These are phyloP conservation scores for Fagus sylvatica DNA, from an alignment of 306 rosid genomes.

Conservation along the genomic window DNA sequence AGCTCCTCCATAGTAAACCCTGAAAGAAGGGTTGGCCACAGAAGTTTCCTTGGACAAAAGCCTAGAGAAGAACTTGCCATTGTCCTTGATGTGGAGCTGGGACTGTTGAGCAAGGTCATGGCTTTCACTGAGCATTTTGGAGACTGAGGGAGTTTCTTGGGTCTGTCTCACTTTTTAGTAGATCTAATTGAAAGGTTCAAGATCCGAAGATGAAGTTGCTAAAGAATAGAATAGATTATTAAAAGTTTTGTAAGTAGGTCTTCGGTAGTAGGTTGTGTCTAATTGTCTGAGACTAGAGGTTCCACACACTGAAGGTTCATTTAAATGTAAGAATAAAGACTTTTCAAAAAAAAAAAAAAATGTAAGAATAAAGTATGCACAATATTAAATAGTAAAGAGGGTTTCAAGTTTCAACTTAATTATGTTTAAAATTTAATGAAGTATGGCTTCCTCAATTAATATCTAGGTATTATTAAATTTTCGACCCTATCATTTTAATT, in stretches of 20 bases:
- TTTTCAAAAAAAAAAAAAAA: no score
- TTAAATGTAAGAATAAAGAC: background rate
- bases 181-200: slow-evolving; percentile 29
- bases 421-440: background rate
- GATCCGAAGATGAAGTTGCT: slow-evolving; percentile 27
- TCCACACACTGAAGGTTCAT: background rate
- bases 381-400: background rate
- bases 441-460: background rate
- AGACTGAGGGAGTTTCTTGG: background rate
- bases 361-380: background rate
- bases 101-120: slow-evolving; percentile 10
- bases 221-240: slow-evolving; percentile 6
- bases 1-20: slow-evolving; percentile 57
- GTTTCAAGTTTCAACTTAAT: background rate
- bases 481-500: background rate
- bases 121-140: slow-evolving; percentile 16
- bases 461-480: background rate
- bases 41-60: slow-evolving; percentile 43
- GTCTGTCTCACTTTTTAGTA: background rate
- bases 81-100: slow-evolving; percentile 17
- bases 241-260: background rate
- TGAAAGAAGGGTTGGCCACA: slow-evolving; percentile 38
- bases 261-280: background rate
- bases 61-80: slow-evolving; percentile 26
- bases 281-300: slow-evolving; percentile 6